Base-by-base conservation (phyloP, 768 basidiomycete species). In the Gloeopeniophorella convolvens region DNA sequence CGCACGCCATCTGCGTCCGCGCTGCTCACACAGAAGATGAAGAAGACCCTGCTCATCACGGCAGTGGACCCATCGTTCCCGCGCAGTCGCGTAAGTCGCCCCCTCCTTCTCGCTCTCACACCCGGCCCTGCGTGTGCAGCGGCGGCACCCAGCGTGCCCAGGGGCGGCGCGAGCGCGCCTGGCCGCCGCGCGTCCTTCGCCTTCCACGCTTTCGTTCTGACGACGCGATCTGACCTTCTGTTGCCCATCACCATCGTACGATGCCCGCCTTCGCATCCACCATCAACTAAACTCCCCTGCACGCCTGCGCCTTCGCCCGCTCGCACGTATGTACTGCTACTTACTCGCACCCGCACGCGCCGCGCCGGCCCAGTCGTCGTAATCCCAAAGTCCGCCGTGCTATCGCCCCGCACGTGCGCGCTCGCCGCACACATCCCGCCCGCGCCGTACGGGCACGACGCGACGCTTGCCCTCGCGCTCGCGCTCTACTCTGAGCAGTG, bases 311-410 rank as follows among this genome's bases (percentile, higher is more conserved):
- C n/a, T n/a, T n/a, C n/a, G n/a, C n/a, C n/a, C n/a, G n/a, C n/a
- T n/a, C n/a, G n/a, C n/a, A 16, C 42, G 15, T 43, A 21, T n/a
- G 23, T 34, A 9, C n/a, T n/a, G 10, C 34, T 28, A 48, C 27
- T 20, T 18, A 4, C n/a, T 12, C 28, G 13, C 46, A 26, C 30
- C 21, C 18, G 18, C 36, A 21, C 26, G 26, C 27, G n/a, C 36
- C 23, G 8, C 31, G 30, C 31, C n/a, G 13, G 37, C 15, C 43
- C 18, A 62, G 60, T 62, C 35, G 61, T 59, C 35, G 32, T 35
- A 46, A 65, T 63, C 13, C 61, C 61, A 13, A 63, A 63, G 40
- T 45, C 58, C 23, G 53, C 54, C 35, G 54, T 64, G 2, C 57
- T 64, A 8, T 64, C 63, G 26, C 31, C 54, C 36, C 47, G 54